Base-by-base conservation (phyloP, 1,284 basidiomycete species). In the Puccinia sorghi region DNA sequence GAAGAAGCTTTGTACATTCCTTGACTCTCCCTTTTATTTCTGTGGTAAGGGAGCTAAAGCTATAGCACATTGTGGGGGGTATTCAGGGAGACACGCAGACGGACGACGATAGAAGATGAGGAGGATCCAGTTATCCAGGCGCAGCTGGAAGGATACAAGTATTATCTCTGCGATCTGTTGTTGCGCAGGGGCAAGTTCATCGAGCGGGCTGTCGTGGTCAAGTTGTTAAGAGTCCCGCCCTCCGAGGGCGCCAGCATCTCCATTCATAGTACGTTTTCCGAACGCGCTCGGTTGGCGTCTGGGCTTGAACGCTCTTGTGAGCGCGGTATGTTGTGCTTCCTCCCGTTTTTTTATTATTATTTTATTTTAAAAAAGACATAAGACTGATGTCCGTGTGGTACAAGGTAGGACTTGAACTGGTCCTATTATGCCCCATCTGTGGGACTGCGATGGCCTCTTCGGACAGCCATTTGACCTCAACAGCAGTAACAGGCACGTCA, bases 141-240 rank as follows among this genome's bases (percentile, higher is more conserved):
- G 15, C 37, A 77, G 22, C 13, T 77, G 27, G 75, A 77, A 69
- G 50, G 64, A 32, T 77, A 77, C 37, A 66, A 67, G n/a, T 43
- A 70, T 46, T 70, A 56, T 52, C 54, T 77, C n/a, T 43, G 66
- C 61, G 75, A 77, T 43, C 5, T 77, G 43, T 67, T 77, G 20
- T 54, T 77, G 39, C 22, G 75, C 25, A 56, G 75, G 22, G 66
- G 64, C 20, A 48, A 59, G 22, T 15, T 50, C 48, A 57, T 77
- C 17, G 75, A 77, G 37, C 48, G 75, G 25, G 46, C 75, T 13
- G 48, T 70, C 32, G 66, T 77, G 20, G 54, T 71, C n/a, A 69
- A 77, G 43, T 46, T 70, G 43, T 52, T 77, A 37, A 69, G 75
- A 70, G 75, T 48, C 12, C 39, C n/a, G n/a, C 22, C 66, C 27